Base-by-base conservation (phyloP, 176 grass and related monocot species). In the Carex kokanica region DNA sequence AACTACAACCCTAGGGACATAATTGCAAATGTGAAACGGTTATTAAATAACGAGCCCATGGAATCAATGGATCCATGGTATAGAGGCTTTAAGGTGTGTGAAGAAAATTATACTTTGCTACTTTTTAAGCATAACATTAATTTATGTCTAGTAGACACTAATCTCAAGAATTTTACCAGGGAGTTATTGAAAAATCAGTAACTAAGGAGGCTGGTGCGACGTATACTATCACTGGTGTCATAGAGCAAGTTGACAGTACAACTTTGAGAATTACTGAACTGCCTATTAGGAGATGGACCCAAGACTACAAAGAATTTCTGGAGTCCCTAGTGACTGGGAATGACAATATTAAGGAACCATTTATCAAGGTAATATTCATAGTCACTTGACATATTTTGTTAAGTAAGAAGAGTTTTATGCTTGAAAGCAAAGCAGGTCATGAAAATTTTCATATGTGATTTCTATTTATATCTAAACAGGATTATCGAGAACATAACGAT, bases 1-100 rank as follows among this genome's bases (percentile, higher is more conserved):
- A 98, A 95, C 47, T 98, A 98, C 40, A 94, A 98, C 62, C 95
- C 95, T 79, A 90, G 84, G 38, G 92, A 98, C 53, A 87, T 98
- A 74, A 82, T 93, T 62, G 84, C 86, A 32, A 98, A 95, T 60
- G 72, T 98, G 0, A 90, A 85, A 66, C 72, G 92, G 23, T 58
- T 98, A 74, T 79, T 98, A 61, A 91, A 91, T 61, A 36, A 66
- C 3, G 80, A 94, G 57, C 20, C 49, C 36, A 79, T 90, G 52
- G 80, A 87, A 62, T 82, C 89, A 27, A 94, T 98, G 95, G 88
- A 93, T 12, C 95, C 95, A 3, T 98, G 92, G 92, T 98, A 98
- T 64, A 84, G 80, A 54, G 92, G 92, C 29, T 98, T 98, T 81
- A 95, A 94, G 95, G 95, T 98, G 20, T 61, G 36, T 52, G 25